A percentile compares a stretch with the other conserved stretches of the same genome.
Conservation (phyloP, 768 basidiomycete genomes). For the Mycena rebaudengoi region DNA sequence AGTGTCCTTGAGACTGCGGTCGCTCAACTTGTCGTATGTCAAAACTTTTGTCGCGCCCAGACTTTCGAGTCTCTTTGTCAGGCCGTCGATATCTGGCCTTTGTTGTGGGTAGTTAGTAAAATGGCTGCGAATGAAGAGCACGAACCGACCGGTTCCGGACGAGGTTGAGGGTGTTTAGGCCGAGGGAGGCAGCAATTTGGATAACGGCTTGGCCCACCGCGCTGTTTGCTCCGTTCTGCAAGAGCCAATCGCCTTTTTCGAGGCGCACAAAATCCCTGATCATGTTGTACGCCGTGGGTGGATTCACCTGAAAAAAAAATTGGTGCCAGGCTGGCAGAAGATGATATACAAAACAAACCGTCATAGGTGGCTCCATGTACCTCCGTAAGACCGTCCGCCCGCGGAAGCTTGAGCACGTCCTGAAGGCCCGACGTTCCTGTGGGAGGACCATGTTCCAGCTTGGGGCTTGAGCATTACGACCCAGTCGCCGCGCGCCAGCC, state of each 20-base stretch:
- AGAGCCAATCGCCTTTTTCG: constrained; percentile 76
- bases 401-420: constrained; percentile 71
- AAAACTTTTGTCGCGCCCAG: constrained; percentile 82
- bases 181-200: constrained; percentile 78
- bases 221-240: constrained; percentile 90
- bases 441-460: constrained; percentile 78
- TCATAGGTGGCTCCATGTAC: constrained; percentile 80
- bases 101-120: neutral
- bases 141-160: constrained; percentile 70
- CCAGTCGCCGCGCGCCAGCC: constrained; percentile 69
- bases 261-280: constrained; percentile 73
- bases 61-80: constrained; percentile 58
- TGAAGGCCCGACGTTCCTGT: constrained; percentile 57
- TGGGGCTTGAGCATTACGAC: constrained; percentile 76
- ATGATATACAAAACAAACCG: constrained; percentile 49
- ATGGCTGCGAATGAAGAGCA: neutral
- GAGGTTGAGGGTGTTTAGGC: constrained; percentile 83
- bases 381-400: constrained; percentile 54
- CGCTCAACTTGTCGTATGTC: constrained; percentile 77
- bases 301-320: constrained; percentile 73
- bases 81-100: constrained; percentile 61
- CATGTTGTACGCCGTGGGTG: constrained; percentile 86
- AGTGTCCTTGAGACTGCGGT: constrained; percentile 60
- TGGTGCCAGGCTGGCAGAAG: neutral
- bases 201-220: constrained; percentile 89